Percentiles rank a stretch among this genome's conserved stretches.
phyloP scores from a whole-genome alignment of 2,329 filamentous ascomycete genomes.

The Colletotrichum sojae region DNA sequence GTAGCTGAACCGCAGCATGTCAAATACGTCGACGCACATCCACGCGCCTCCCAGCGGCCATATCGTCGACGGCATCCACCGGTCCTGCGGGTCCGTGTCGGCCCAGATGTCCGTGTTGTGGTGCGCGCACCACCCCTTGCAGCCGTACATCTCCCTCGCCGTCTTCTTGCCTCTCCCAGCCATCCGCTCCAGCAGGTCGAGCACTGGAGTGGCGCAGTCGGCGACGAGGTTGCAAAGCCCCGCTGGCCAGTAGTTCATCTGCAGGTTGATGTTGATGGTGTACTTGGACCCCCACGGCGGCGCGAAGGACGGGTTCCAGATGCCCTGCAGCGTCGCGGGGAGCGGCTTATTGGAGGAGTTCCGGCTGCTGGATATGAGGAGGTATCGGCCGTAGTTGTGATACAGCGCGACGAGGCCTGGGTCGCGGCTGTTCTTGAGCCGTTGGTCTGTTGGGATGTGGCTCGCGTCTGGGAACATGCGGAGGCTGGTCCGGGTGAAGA shows the following conservation, averaged over 20 bases:
- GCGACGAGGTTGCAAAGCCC: slow-evolving; percentile 27
- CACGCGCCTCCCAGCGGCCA: slow-evolving; percentile 59
- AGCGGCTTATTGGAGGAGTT: slow-evolving; percentile 42
- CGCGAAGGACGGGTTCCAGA: slow-evolving; percentile 57
- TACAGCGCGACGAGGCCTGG: slow-evolving; percentile 45
- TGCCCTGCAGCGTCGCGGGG: slow-evolving; percentile 60
- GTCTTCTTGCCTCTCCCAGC: slow-evolving; percentile 50
- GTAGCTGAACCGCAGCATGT: slow-evolving; percentile 54
- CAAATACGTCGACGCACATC: slow-evolving; percentile 56
- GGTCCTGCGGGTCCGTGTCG: slow-evolving; percentile 52
- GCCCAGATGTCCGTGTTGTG: slow-evolving; percentile 56
- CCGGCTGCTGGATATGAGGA: slow-evolving; percentile 42
- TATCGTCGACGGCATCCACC: slow-evolving; percentile 50
- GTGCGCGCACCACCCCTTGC: slow-evolving; percentile 51
- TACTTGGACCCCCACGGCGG: slow-evolving; percentile 60
- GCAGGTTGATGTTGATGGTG: slow-evolving; percentile 60
- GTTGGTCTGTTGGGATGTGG: slow-evolving; percentile 41
- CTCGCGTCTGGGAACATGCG: slow-evolving; percentile 45
- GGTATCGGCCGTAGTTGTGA: slow-evolving; percentile 42
- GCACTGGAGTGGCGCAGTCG: slow-evolving; percentile 32
- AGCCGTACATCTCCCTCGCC: slow-evolving; percentile 51
- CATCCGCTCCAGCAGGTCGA: slow-evolving; percentile 53
- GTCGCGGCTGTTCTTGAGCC: slow-evolving; percentile 41
- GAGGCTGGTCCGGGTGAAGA: slow-evolving; percentile 44
- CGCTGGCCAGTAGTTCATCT: slow-evolving; percentile 60